Evolutionary conservation across 2,329 filamentous ascomycete species (phyloP), one percentile per base, ranked within the genome.

Genomic region (Ophiostoma angusticollis): DNA sequence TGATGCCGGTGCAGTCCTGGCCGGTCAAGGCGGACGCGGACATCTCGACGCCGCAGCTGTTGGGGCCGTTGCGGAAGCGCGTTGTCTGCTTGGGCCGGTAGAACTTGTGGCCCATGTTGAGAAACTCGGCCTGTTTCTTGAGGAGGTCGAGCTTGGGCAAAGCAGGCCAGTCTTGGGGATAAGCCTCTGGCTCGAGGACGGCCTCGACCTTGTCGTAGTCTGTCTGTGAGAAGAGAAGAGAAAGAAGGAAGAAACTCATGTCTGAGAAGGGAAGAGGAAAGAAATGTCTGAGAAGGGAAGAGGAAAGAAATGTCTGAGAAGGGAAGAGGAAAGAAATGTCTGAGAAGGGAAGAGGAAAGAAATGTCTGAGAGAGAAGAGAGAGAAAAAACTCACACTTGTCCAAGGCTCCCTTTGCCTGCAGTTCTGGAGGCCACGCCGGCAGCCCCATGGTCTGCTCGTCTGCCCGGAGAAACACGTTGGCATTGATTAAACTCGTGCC

Each of bases 401-500:
- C 58, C 25, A 78, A 48, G 7, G 53, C 54, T 0, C 55, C 50
- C 2, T 63, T 49, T 2, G 67, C 46, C 25, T 68, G 55, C 13
- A 80, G 66, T 50, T 79, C 68, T 9, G 62, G 49, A 0, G 78
- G 77, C 77, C 77, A 82, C 8, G 62, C 57, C 2, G 64, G 59
- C 55, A 73, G 61, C 2, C 55, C 52, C 40, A 81, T 54, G 0
- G 72, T 72, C 4, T 62, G 60, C 12, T 67, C 52, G 40, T 79
- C 73, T 3, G 74, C 68, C 46, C 72, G 64, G 13, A 80, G 57
- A 47, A 78, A 82, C 2, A 81, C 70, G 49, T 80, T 80, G 9
- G 76, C 74, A 45, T 81, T 81, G 29, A 81, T 65, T 21, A 81
- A 53, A 52, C 73, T 78, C 2, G 74, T 78, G 9, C 76, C 77